Conservation (phyloP, 805 yeast genomes). For the Henningerozyma blattae region DNA sequence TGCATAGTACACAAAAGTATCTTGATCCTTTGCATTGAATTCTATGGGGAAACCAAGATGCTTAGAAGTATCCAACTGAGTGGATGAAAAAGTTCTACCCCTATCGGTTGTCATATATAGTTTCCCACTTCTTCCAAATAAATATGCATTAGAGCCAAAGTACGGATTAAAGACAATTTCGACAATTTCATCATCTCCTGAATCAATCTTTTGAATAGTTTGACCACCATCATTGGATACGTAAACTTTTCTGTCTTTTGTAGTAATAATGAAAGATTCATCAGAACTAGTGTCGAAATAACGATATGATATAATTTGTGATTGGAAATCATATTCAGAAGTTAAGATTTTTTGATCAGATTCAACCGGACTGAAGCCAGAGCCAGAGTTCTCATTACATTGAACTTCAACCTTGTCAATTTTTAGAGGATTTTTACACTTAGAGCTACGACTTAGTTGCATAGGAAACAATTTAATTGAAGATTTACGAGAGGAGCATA, state of each 20-base stretch:
- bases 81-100: constrained; percentile 40
- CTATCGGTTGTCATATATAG: constrained; percentile 57
- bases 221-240: constrained; percentile 66
- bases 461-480: constrained; percentile 10
- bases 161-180: constrained; percentile 52
- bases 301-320: constrained; percentile 41
- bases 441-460: constrained; percentile 8
- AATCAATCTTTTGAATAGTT: constrained; percentile 31
- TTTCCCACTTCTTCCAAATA: constrained; percentile 34
- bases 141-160: constrained; percentile 20
- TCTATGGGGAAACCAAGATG: constrained; percentile 33
- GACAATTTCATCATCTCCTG: constrained; percentile 29
- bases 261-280: constrained; percentile 54
- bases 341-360: constrained; percentile 26
- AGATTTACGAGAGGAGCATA: constrained; percentile 8
- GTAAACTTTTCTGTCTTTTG: constrained; percentile 38
- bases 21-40: constrained; percentile 47
- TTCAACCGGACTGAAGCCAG: constrained; percentile 4
- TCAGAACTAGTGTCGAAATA: constrained; percentile 35
- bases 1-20: constrained; percentile 61
- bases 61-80: constrained; percentile 41
- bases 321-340: constrained; percentile 35
- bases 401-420: constrained; percentile 18
- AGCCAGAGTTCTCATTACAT: constrained; percentile 11
- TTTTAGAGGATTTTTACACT: constrained; percentile 15